Percentiles rank a stretch among this genome's conserved stretches.
These are phyloP conservation scores for Globisporangium middletonii DNA, from an alignment of 352 stramenopile genomes.

Conservation along the genomic window DNA sequence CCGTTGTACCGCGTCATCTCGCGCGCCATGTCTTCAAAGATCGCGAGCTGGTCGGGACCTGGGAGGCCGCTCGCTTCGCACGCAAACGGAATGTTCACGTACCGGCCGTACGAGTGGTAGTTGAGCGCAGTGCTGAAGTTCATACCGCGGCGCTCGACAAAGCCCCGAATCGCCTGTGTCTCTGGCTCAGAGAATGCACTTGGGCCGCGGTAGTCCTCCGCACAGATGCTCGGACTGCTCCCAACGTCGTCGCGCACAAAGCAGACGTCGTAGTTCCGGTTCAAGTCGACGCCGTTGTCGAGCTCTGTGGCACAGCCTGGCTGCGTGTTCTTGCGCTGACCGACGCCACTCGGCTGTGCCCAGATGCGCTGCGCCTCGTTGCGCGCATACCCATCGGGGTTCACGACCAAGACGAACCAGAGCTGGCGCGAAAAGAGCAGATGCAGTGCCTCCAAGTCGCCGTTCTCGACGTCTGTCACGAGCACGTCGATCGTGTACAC, in stretches of 20 bases:
- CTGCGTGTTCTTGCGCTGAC: conserved; percentile 68
- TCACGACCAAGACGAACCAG: conserved; percentile 82
- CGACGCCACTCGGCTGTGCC: conserved; percentile 25
- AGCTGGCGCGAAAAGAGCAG: conserved; percentile 65
- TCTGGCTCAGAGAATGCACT: conserved; percentile 78
- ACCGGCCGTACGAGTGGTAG: conserved; percentile 82
- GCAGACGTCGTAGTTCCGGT: conserved; percentile 83
- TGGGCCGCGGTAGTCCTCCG: conserved; percentile 67
- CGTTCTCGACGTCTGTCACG: conserved; percentile 46
- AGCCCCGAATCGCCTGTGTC: conserved; percentile 57
- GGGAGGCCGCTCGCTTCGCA: conserved; percentile 59
- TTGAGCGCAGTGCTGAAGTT: conserved; percentile 68
- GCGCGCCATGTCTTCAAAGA: conserved; percentile 46
- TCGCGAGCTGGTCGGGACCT: conserved; percentile 16
- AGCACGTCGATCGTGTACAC: conserved; percentile 82
- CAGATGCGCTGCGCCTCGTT: conserved; percentile 65
- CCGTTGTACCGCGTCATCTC: conserved; percentile 76
- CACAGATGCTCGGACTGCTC: conserved; percentile 59
- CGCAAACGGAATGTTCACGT: conserved; percentile 81
- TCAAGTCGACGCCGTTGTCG: conserved; percentile 70
- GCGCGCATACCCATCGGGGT: conserved; percentile 75
- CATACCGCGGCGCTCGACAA: conserved; percentile 46
- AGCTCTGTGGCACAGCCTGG: conserved; percentile 22
- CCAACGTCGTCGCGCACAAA: conserved; percentile 56
- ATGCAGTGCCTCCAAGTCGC: conserved; percentile 40